Conservation (phyloP, 495 filamentous ascomycete genomes). For the Aeminium ludgeri region DNA sequence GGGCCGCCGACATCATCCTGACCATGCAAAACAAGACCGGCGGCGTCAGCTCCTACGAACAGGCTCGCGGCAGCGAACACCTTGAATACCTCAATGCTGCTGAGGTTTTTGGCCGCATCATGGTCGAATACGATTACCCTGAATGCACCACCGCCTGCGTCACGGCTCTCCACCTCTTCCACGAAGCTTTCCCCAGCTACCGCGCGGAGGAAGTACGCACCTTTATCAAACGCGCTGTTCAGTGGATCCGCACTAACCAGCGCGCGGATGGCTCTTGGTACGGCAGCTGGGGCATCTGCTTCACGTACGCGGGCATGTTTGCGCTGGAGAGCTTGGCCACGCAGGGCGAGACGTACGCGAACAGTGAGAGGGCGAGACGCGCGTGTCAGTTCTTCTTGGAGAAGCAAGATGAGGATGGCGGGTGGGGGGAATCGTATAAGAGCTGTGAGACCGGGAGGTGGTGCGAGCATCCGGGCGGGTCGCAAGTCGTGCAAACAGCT, state of each 20-base stretch:
- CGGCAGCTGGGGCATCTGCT: constrained; percentile 94
- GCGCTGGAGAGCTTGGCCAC: constrained; percentile 71
- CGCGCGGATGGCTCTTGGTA: constrained; percentile 83
- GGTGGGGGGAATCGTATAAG: constrained; percentile 91
- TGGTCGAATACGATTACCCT: constrained; percentile 95
- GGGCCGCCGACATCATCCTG: constrained; percentile 77
- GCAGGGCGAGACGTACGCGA: constrained; percentile 65
- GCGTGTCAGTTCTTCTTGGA: constrained; percentile 75
- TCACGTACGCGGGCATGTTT: constrained; percentile 92
- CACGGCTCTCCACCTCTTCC: constrained; percentile 73
- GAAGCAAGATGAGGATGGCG: constrained; percentile 72
- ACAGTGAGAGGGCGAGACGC: constrained; percentile 47
- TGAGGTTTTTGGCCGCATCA: constrained; percentile 91
- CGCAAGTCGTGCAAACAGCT: constrained; percentile 83
- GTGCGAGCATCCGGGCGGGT: constrained; percentile 37
- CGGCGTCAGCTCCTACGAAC: constrained; percentile 82
- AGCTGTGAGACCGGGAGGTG: constrained; percentile 53
- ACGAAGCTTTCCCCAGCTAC: constrained; percentile 65
- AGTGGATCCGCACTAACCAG: constrained; percentile 68
- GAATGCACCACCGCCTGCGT: constrained; percentile 94
- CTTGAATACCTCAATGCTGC: constrained; percentile 83
- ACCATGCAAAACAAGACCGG: constrained; percentile 84
- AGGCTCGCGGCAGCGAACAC: constrained; percentile 54
- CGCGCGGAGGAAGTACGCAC: constrained; percentile 53
- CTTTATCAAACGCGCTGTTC: constrained; percentile 53